Evolutionary conservation across 2,329 filamentous ascomycete genomes (phyloP), one percentile per base, ranked within the genome.

Genomic region (Lachnellula hyalina): DNA sequence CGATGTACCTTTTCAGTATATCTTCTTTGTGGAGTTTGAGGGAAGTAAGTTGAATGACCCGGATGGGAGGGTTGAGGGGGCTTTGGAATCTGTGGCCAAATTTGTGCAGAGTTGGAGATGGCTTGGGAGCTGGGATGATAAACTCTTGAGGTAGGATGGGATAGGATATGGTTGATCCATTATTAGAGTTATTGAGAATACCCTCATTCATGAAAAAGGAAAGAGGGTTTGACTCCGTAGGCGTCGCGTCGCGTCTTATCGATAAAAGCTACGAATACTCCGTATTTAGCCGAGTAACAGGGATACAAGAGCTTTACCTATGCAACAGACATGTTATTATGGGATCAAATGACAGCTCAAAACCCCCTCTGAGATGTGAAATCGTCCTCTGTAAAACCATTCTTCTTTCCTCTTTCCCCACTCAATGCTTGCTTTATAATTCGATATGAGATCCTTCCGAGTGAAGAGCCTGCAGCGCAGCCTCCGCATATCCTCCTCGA

Each of bases 1-100:
- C 53, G 75, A 80, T 40, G 74, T 76, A 62, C 83, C 87, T 19
- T 97, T 96, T 82, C 85, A 95, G 69, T 97, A 97, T 73, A 82
- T 96, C 38, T 96, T 97, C 74, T 92, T 97, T 68, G 85, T 96
- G 32, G 93, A 97, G 75, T 91, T 96, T 65, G 82, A 87, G 69
- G 86, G 87, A 1, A 79, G 83, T 68, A 74, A 73, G 61, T 64
- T 70, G 53, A 70, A 73, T 48, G 82, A 83, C 63, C 75, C 76
- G 2, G 76, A 79, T 51, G 80, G 77, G 3, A 75, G 77, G 57
- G 85, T 91, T 15, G 77, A 81, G 55, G 72, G 72, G 21, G 86
- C 84, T 25, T 70, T 92, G 67, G 74, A 73, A 49, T 79, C 80
- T 60, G 75, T 91, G 61, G 73, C 72, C 1, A 69, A 68, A 32